Conservation (phyloP, 345 rosid genomes). For the Citrus hindsii region DNA sequence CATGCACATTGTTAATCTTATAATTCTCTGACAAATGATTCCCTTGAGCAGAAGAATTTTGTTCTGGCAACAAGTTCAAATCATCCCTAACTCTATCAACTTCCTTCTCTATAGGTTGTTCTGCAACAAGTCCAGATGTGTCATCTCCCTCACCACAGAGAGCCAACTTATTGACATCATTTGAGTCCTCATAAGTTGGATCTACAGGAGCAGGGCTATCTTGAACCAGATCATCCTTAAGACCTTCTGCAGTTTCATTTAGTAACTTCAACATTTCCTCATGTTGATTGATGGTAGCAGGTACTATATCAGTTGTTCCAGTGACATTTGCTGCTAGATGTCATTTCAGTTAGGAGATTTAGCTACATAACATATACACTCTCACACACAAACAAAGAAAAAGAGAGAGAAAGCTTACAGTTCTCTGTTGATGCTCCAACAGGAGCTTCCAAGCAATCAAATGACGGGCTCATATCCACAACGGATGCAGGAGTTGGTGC, state of each 20-base stretch:
- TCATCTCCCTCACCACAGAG: constrained; percentile 25
- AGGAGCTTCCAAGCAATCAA: constrained; percentile 17
- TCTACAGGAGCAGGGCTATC: constrained; percentile 19
- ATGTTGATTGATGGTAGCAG: constrained; percentile 23
- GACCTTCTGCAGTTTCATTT: constrained; percentile 11
- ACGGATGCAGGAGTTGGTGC: constrained; percentile 34
- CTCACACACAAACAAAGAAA: not conserved
- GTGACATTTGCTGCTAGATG: constrained; percentile 34
- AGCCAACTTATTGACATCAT: constrained; percentile 20
- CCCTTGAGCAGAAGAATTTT: constrained; percentile 27
- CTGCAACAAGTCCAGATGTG: constrained; percentile 27
- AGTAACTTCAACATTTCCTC: constrained; percentile 29
- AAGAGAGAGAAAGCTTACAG: constrained; percentile 21
- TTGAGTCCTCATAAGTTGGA: constrained; percentile 9
- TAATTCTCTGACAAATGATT: constrained; percentile 17
- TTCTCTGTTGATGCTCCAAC: constrained; percentile 18
- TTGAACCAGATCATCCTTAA: constrained; percentile 12
- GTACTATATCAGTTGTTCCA: constrained; percentile 15
- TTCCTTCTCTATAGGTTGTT: constrained; percentile 31
- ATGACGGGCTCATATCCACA: constrained; percentile 35
- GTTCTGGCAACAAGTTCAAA: constrained; percentile 23
- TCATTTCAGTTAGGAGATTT: constrained; percentile 7
- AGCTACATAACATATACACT: not conserved
- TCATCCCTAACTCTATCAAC: constrained; percentile 32
- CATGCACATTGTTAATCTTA: constrained; percentile 27